Evolutionary conservation across 2,329 filamentous ascomycete species (phyloP).

Genomic region (Colletotrichum navitas): DNA sequence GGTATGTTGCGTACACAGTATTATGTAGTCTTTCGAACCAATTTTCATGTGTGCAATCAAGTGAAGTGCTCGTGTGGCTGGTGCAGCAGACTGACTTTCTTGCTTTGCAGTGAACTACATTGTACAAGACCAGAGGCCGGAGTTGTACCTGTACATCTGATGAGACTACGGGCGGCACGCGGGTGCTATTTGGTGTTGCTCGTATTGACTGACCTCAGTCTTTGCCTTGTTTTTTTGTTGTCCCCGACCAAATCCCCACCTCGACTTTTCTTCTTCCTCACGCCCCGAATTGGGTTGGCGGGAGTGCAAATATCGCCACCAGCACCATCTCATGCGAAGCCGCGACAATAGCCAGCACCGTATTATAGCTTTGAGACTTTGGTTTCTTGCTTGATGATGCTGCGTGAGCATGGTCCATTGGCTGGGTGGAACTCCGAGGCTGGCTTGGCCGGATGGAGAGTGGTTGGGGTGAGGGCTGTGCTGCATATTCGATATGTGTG

Average conservation of each 20-base stretch:
- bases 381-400: slow-evolving; percentile 1
- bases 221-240: not conserved
- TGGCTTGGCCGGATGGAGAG: slow-evolving; percentile 17
- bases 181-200: not conserved
- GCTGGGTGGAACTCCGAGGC: slow-evolving; percentile 11
- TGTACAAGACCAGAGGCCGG: not conserved
- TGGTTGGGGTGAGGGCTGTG: slow-evolving; percentile 27
- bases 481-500: slow-evolving; percentile 3
- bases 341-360: not conserved
- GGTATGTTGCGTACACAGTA: not conserved
- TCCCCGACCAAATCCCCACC: not conserved
- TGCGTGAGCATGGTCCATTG: slow-evolving; percentile 7
- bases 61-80: not conserved
- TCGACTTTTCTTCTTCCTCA: not conserved
- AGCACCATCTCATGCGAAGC: slow-evolving; percentile 1
- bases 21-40: not conserved
- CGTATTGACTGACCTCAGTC: not conserved
- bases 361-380: not conserved
- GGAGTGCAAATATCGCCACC: slow-evolving; percentile 7
- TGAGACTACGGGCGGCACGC: not conserved
- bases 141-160: not conserved
- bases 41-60: not conserved
- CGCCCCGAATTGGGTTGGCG: not conserved
- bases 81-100: not conserved
- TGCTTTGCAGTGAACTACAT: not conserved